Evolutionary conservation across 371 early-diverging fungal species (phyloP), one percentile per base, ranked within the genome.

Genomic region (Batkoa obscura): DNA sequence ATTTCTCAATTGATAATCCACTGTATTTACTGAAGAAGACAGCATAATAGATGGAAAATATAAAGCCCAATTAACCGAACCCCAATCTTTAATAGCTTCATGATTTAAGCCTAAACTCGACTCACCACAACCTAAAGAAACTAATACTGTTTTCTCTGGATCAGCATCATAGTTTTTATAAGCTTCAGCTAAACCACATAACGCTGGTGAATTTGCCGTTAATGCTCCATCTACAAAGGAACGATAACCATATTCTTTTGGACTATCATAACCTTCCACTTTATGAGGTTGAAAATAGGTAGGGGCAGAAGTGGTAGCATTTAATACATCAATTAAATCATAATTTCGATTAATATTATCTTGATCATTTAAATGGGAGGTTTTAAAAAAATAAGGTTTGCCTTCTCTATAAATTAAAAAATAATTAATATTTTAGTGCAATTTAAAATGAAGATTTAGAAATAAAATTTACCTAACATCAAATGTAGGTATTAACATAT

Each of bases 221-320:
- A 53, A n/a, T 3, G 53, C 53, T 15, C 53, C 53, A 41, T 53
- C 53, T 23, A 53, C 36, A 53, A 53, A 53, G 53, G 39, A 38
- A 3, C 38, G 36, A 41, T 53, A 53, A 23, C 41, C 41, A 23
- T 17, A 39, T 31, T 35, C n/a, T 35, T 34, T 9, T 2, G 35
- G 38, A 3, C 39, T 39, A 15, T 53, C 53, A 39, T 53, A 53
- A 3, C 53, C 53, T 15, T 6, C 6, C 23, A 53, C 53, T 39
- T 53, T 35, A n/a, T 9, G 9, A 30, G 53, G 53, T 10, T 8
- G n/a, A 54, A 59, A 59, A 37, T 23, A 59, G 30, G 59, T 59
- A n/a, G 59, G 59, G 5, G 59, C 59, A 45, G 54, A 35, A 33
- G 43, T 34, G 34, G 53, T 59, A 43, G 59, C 59, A 17, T 53